Percentiles rank a stretch among this genome's conserved stretches.
Conservation (phyloP, 495 filamentous ascomycete genomes). For the Penicillium daleae region DNA sequence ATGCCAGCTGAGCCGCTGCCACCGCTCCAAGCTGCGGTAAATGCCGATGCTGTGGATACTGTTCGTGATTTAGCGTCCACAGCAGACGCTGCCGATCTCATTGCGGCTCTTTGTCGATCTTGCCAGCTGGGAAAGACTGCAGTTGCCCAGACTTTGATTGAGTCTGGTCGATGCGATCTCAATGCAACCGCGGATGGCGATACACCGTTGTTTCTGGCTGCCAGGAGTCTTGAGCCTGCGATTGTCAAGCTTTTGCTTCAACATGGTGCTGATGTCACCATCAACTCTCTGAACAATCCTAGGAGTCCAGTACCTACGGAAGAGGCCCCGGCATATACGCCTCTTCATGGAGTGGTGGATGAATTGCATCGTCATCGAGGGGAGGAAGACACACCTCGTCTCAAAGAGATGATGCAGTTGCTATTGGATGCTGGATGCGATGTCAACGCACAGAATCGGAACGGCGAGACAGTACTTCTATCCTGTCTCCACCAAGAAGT, state of each 20-base stretch:
- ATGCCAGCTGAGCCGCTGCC: neutral
- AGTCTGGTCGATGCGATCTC: conserved; percentile 12
- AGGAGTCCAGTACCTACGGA: neutral
- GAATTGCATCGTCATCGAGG: neutral
- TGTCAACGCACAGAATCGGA: neutral
- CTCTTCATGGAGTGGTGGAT: conserved; percentile 1
- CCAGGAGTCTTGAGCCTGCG: neutral
- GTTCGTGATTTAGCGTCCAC: conserved; percentile 7
- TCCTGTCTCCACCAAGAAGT: conserved; percentile 3
- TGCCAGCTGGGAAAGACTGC: conserved; percentile 6
- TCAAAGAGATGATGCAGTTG: neutral
- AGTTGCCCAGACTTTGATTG: neutral
- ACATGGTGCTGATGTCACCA: neutral
- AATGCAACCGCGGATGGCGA: conserved; percentile 5
- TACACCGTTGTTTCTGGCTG: conserved; percentile 9
- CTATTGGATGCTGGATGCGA: neutral
- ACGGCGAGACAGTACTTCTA: neutral
- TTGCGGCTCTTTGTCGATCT: conserved; percentile 8
- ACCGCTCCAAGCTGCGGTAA: conserved; percentile 9
- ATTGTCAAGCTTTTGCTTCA: neutral
- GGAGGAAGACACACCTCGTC: neutral
- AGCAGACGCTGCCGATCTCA: conserved; percentile 5
- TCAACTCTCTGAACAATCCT: neutral
- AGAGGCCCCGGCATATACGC: neutral
- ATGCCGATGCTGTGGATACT: conserved; percentile 7